Conservation (phyloP, 371 early-diverging fungal species). For the Mucor sp. region DNA sequence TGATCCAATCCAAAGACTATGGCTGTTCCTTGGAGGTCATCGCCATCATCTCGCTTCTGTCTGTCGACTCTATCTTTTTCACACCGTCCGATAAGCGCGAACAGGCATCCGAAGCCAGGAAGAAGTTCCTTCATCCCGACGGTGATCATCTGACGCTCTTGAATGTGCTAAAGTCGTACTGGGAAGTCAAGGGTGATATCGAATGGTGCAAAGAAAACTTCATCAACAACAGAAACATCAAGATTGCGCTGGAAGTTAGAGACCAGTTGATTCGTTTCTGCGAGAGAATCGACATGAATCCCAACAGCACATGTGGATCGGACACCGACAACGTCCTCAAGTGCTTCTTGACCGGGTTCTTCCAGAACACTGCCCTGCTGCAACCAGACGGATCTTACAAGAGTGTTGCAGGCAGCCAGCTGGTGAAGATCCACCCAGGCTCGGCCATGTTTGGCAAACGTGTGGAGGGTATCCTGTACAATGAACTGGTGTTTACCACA, state of each 20-base stretch:
- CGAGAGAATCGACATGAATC: constrained; percentile 65
- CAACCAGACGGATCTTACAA: constrained; percentile 90
- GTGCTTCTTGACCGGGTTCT: constrained; percentile 90
- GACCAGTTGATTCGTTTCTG: constrained; percentile 84
- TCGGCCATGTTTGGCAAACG: constrained; percentile 83
- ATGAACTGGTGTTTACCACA: constrained; percentile 92
- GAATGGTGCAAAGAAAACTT: constrained; percentile 94
- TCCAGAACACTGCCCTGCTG: constrained; percentile 83
- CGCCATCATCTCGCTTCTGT: constrained; percentile 85
- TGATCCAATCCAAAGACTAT: constrained; percentile 73
- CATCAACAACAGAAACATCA: constrained; percentile 83
- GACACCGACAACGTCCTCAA: constrained; percentile 77
- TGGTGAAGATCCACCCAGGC: constrained; percentile 87
- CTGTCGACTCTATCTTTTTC: constrained; percentile 89
- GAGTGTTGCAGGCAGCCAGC: constrained; percentile 73
- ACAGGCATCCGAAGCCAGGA: constrained; percentile 79
- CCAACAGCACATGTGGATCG: constrained; percentile 64
- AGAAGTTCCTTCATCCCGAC: constrained; percentile 71
- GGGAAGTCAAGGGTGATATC: constrained; percentile 70
- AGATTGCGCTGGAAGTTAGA: constrained; percentile 86
- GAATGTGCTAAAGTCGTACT: constrained; percentile 81
- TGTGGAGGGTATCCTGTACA: constrained; percentile 84
- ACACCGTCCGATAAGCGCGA: constrained; percentile 88
- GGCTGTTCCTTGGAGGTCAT: constrained; percentile 87
- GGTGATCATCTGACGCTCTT: constrained; percentile 93